Evolutionary conservation across 2,329 filamentous ascomycete genomes (phyloP), one percentile per base, ranked within the genome.

Genomic region (Pyrenophora tritici-repentis): DNA sequence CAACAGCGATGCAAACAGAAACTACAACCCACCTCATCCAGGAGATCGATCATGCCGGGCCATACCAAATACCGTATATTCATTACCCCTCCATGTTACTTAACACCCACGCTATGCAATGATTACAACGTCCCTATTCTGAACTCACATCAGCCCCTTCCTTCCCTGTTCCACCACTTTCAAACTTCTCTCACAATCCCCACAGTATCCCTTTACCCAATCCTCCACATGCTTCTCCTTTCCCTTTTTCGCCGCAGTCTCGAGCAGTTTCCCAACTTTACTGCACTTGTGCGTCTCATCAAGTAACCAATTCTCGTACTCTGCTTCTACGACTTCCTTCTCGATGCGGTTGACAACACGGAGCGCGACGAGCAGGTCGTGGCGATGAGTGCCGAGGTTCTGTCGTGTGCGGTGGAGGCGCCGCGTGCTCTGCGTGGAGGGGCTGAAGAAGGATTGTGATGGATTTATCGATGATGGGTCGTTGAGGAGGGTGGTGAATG

Each of bases 231-330:
- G 77, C 42, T 77, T 70, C 20, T 71, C 70, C 22, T 64, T 66
- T 8, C 68, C 68, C 37, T 65, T 68, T 64, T 81, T 73, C 26
- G 67, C 67, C 20, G 49, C 53, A 34, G 58, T 56, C 16, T 59
- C 48, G 9, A 83, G 67, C 61, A 85, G 73, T 12, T 67, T 70
- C 34, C 81, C 79, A 6, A 85, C 72, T 66, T 88, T 83, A 49
- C 84, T 84, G 72, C 94, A 99, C 41, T 89, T 83, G 29, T 80
- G 74, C 58, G 86, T 87, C 76, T 99, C 94, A 60, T 90, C 87
- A 3, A 83, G 75, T 24, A 97, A 81, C 92, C 93, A 99, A 58
- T 90, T 89, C 76, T 96, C 92, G 87, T 91, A 99, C 73, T 97
- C 93, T 0, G 88, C 88, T 65, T 86, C 83, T 46, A 97, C 75